Evolutionary conservation across 2,329 filamentous ascomycete species (phyloP).

Genomic region (Diaporthe helianthi): DNA sequence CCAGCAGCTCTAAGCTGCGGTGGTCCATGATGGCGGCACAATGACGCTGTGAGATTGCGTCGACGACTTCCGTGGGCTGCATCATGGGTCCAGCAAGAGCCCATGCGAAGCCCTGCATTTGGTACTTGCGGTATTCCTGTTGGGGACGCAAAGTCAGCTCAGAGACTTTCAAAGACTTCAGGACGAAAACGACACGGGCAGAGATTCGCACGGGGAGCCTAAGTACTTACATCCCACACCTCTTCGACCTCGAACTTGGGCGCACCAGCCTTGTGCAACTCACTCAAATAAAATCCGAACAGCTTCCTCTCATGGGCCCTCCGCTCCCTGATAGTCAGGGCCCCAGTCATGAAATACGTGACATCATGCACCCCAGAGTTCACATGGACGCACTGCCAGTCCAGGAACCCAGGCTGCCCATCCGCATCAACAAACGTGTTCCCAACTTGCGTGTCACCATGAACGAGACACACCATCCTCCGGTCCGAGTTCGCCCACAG

Average conservation of each 20-base stretch:
- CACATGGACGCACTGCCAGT: conserved; percentile 51
- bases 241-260: conserved; percentile 41
- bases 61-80: conserved; percentile 44
- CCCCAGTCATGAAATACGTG: conserved; percentile 49
- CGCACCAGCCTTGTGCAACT: conserved; percentile 44
- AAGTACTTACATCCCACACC: conserved; percentile 35
- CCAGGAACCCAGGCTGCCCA: conserved; percentile 47
- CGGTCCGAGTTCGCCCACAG: conserved; percentile 47
- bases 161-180: background rate
- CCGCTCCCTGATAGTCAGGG: conserved; percentile 48
- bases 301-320: conserved; percentile 49
- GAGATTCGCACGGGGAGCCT: no score
- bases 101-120: conserved; percentile 45
- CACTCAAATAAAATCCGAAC: conserved; percentile 45
- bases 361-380: conserved; percentile 53
- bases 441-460: conserved; percentile 53
- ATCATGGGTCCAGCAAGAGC: conserved; percentile 45
- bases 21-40: conserved; percentile 45
- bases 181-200: no score
- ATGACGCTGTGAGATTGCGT: conserved; percentile 44
- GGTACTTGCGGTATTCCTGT: conserved; percentile 44
- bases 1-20: conserved; percentile 43
- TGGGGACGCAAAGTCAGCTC: background rate
- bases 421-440: conserved; percentile 51
- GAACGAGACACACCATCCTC: conserved; percentile 49